A percentile compares a stretch with the other conserved stretches of the same genome.
Evolutionary conservation across 1,284 basidiomycete species (phyloP).

Genomic region (Mycena citricolor): DNA sequence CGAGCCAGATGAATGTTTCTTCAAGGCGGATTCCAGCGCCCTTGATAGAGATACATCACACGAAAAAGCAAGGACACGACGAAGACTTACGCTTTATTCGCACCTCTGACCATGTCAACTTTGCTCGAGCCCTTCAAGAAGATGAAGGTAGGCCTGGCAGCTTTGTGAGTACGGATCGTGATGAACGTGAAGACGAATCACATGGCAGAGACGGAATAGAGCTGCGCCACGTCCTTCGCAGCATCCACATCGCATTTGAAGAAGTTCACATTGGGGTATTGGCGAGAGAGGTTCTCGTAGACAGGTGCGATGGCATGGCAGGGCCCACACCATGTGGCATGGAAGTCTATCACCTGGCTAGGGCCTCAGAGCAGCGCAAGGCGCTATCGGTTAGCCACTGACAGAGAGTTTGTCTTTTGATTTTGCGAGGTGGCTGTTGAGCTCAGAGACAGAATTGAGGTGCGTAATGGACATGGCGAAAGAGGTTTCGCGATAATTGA

Average conservation of each 20-base stretch:
- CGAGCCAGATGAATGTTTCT: conserved; percentile 45
- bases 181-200: conserved; percentile 26
- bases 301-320: conserved; percentile 77
- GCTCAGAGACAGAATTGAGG: conserved; percentile 58
- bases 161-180: too few species aligned
- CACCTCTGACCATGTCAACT: conserved; percentile 68
- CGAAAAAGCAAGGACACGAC: neutral
- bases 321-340: conserved; percentile 81
- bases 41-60: too few species aligned
- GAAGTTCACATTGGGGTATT: conserved; percentile 71
- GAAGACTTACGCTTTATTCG: conserved; percentile 55
- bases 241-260: conserved; percentile 79
- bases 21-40: conserved; percentile 55
- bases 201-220: conserved; percentile 69
- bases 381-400: too few species aligned
- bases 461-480: conserved; percentile 57
- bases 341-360: conserved; percentile 76
- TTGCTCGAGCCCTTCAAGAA: conserved; percentile 69
- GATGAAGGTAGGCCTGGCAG: conserved; percentile 83
- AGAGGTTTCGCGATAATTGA: too few species aligned
- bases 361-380: too few species aligned
- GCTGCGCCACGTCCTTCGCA: conserved; percentile 58
- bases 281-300: conserved; percentile 65
- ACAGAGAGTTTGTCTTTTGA: conserved; percentile 68
- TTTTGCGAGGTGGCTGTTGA: conserved; percentile 59